A percentile compares a stretch with the other conserved stretches of the same genome.
Evolutionary conservation across 768 basidiomycete species (phyloP).

Genomic region (Boletus insuetus): DNA sequence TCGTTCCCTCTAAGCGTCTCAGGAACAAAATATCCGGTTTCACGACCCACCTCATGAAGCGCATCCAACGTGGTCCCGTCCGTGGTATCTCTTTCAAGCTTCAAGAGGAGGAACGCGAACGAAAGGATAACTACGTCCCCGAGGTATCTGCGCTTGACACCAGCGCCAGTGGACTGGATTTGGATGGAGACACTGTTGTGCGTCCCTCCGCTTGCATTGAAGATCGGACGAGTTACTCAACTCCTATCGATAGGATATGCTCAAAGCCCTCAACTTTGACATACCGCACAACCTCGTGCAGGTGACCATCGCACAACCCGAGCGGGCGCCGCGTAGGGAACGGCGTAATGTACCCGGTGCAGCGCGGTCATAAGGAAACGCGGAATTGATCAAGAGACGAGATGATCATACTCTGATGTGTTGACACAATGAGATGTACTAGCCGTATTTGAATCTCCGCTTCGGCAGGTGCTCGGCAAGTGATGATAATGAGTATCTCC

Average conservation of each 20-base stretch:
- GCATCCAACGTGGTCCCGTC: slow-evolving; percentile 97
- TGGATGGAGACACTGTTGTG: slow-evolving; percentile 94
- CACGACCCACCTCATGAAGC: slow-evolving; percentile 99
- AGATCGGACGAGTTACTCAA: background rate
- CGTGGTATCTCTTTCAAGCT: slow-evolving; percentile 99
- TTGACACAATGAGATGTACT: too few species aligned
- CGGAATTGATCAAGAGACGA: too few species aligned
- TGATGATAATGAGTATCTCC: too few species aligned
- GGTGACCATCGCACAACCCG: slow-evolving; percentile 62
- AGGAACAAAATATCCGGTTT: slow-evolving; percentile 99
- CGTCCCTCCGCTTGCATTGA: slow-evolving; percentile 21
- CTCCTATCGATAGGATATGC: slow-evolving; percentile 62
- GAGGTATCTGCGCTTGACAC: slow-evolving; percentile 96
- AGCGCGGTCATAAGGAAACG: slow-evolving; percentile 41
- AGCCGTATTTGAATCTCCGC: too few species aligned
- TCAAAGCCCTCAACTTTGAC: slow-evolving; percentile 92
- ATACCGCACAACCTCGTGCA: slow-evolving; percentile 71
- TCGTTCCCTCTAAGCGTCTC: slow-evolving; percentile 97
- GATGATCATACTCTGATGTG: too few species aligned
- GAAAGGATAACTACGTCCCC: slow-evolving; percentile 99
- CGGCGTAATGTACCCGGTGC: slow-evolving; percentile 82
- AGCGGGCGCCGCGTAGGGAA: slow-evolving; percentile 72
- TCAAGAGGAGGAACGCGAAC: slow-evolving; percentile 98
- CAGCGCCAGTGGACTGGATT: slow-evolving; percentile 67
- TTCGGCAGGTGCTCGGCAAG: too few species aligned